Conservation (phyloP, 345 rosid genomes). For the Ailanthus altissimus region DNA sequence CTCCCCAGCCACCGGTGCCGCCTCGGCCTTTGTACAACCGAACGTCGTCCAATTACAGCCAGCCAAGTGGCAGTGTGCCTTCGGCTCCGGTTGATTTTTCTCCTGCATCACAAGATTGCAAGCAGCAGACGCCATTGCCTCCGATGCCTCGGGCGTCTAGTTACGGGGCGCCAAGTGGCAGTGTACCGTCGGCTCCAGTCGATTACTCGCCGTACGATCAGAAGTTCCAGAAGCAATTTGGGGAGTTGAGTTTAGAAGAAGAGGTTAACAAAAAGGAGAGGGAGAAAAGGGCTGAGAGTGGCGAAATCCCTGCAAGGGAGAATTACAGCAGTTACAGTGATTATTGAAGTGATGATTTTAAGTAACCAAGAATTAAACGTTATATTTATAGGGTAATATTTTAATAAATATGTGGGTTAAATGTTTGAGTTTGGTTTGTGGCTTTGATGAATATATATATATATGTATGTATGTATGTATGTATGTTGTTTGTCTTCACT, state of each 20-base stretch:
- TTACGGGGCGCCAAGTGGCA: slow-evolving; percentile 39
- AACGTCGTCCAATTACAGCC: slow-evolving; percentile 21
- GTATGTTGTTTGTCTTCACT: slow-evolving; percentile 1
- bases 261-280: slow-evolving; percentile 32
- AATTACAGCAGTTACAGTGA: slow-evolving; percentile 39
- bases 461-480: too few relatives aligned
- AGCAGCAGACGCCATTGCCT: slow-evolving; percentile 38
- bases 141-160: slow-evolving; percentile 30
- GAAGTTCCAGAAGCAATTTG: slow-evolving; percentile 38
- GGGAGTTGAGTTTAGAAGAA: slow-evolving; percentile 50
- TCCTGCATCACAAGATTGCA: slow-evolving; percentile 40
- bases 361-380: slow-evolving; percentile 9
- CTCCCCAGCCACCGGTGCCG: slow-evolving; percentile 37
- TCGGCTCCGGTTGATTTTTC: slow-evolving; percentile 54
- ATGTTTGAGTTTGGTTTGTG: slow-evolving; percentile 14
- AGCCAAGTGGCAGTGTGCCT: slow-evolving; percentile 33
- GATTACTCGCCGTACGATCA: slow-evolving; percentile 54
- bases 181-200: slow-evolving; percentile 58
- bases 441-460: slow-evolving; percentile 13
- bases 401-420: slow-evolving; percentile 2
- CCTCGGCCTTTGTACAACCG: slow-evolving; percentile 47
- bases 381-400: neutral
- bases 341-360: slow-evolving; percentile 36
- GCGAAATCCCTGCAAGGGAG: slow-evolving; percentile 38
- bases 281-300: slow-evolving; percentile 39